These are phyloP conservation scores for Punica granatum DNA, from an alignment of 345 rosid species.

Conservation along the genomic window DNA sequence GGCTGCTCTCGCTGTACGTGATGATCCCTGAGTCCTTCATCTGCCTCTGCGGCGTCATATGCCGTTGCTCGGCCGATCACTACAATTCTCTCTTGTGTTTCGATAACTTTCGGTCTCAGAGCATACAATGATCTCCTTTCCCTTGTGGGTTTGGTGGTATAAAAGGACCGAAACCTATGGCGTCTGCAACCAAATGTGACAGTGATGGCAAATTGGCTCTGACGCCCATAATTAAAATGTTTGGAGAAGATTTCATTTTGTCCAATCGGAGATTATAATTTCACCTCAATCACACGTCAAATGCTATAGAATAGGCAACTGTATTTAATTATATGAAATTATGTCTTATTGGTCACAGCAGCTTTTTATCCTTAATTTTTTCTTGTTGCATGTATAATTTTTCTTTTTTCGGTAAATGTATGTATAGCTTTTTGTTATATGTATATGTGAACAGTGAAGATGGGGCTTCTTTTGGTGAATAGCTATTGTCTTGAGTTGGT, in stretches of 20 bases:
- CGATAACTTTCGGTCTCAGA: not conserved
- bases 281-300: slow-evolving; percentile 4
- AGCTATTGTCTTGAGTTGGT: slow-evolving; percentile 21
- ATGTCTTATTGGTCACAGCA: not conserved
- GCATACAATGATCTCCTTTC: slow-evolving; percentile 32
- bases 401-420: too few species aligned
- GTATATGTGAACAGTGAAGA: too few species aligned
- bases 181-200: slow-evolving; percentile 18
- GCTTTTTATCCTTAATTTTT: too few species aligned
- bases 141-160: slow-evolving; percentile 11
- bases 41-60: slow-evolving; percentile 11
- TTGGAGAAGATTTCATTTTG: slow-evolving; percentile 7
- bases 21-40: slow-evolving; percentile 1
- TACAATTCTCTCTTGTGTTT: slow-evolving; percentile 3
- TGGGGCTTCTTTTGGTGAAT: slow-evolving; percentile 18
- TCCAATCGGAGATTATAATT: slow-evolving; percentile 1
- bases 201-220: slow-evolving; percentile 1
- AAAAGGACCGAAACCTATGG: slow-evolving; percentile 8
- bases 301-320: not conserved
- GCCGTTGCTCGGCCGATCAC: not conserved
- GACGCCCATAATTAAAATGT: not conserved
- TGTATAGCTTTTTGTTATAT: too few species aligned
- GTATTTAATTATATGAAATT: not conserved
- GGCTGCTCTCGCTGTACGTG: slow-evolving; percentile 1
- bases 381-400: too few species aligned